These are phyloP conservation scores for Adansonia grandidieri DNA, from an alignment of 441 rosid genomes.

Conservation along the genomic window DNA sequence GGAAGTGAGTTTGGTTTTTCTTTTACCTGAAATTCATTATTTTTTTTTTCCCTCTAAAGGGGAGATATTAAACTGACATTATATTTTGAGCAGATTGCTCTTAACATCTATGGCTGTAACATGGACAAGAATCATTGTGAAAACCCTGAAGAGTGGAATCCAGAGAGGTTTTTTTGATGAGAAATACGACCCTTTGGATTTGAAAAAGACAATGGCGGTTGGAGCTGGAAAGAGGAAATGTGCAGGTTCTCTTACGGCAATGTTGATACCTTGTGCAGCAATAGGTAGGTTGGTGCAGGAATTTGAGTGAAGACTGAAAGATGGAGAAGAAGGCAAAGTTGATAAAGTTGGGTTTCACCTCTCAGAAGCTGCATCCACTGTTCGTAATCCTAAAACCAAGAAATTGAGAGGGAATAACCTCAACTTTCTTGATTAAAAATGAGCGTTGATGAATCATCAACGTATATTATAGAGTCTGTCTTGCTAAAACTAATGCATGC, in stretches of 20 bases:
- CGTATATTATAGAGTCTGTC: background rate
- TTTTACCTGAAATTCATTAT: background rate
- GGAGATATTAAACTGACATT: background rate
- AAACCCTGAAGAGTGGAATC: slow-evolving; percentile 67
- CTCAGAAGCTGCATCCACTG: slow-evolving; percentile 72
- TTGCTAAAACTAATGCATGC: background rate
- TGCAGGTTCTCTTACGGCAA: slow-evolving; percentile 82
- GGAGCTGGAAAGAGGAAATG: slow-evolving; percentile 81
- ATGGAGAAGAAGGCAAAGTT: slow-evolving; percentile 64
- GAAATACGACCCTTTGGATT: slow-evolving; percentile 51
- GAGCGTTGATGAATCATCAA: background rate
- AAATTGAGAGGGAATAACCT: slow-evolving; percentile 18
- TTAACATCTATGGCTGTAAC: slow-evolving; percentile 86
- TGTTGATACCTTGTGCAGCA: slow-evolving; percentile 51
- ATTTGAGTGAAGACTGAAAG: slow-evolving; percentile 64
- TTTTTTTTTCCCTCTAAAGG: background rate
- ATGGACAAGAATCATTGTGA: slow-evolving; percentile 78
- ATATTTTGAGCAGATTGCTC: slow-evolving; percentile 62
- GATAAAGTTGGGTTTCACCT: slow-evolving; percentile 62
- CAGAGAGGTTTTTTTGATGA: slow-evolving; percentile 64
- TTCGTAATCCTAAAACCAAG: slow-evolving; percentile 59
- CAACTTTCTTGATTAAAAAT: background rate
- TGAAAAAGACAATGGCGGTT: slow-evolving; percentile 87
- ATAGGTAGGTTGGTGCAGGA: slow-evolving; percentile 83
- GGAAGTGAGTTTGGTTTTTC: slow-evolving; percentile 62